phyloP scores from a whole-genome alignment of 2,329 filamentous ascomycete genomes.

The Chaetomiaceae sp. region DNA sequence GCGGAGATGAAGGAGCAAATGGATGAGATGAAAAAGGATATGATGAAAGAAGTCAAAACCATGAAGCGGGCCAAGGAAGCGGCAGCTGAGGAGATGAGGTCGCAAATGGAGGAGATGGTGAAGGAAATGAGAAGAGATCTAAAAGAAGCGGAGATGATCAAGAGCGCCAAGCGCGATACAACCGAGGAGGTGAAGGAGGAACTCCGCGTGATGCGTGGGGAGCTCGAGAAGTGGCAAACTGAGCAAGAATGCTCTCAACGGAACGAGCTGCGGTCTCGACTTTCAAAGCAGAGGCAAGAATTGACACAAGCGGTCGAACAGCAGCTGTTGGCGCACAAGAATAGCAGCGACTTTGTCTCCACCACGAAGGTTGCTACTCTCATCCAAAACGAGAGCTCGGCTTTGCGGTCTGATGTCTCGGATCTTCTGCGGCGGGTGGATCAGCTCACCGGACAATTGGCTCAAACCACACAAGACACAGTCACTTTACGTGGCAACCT shows the following conservation, averaged over 20 bases:
- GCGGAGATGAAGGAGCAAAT: neutral
- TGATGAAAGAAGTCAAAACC: neutral
- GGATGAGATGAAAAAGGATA: neutral
- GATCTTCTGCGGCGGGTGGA: slow-evolving; percentile 4
- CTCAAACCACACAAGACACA: slow-evolving; percentile 3
- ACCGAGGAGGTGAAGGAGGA: slow-evolving; percentile 3
- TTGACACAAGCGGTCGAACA: neutral
- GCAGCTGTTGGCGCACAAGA: neutral
- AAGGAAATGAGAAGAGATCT: neutral
- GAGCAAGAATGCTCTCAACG: neutral
- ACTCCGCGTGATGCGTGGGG: neutral
- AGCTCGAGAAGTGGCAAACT: slow-evolving; percentile 6
- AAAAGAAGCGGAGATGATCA: neutral
- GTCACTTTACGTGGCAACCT: neutral
- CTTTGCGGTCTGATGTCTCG: slow-evolving; percentile 2
- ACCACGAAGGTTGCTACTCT: neutral
- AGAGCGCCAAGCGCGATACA: neutral
- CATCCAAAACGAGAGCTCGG: neutral
- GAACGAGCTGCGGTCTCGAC: neutral
- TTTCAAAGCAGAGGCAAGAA: slow-evolving; percentile 5
- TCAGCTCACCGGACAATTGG: neutral
- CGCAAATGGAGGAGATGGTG: neutral
- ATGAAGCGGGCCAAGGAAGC: neutral
- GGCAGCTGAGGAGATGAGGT: too few species aligned
- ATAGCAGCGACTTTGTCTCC: neutral